phyloP scores from a whole-genome alignment of 176 grass and related monocot species.

The Carex pumila region DNA sequence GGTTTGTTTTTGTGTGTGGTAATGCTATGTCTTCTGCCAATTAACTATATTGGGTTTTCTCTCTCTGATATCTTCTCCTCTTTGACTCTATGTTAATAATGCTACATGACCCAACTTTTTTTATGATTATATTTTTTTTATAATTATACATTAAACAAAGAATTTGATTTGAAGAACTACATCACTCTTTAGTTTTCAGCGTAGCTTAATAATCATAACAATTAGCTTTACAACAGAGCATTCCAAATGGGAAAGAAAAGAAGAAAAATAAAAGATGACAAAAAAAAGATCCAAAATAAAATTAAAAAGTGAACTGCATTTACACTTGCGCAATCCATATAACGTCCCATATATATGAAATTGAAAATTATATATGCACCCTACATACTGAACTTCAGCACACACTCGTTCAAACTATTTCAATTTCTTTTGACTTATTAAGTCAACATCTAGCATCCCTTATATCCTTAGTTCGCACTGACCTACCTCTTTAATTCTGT shows the following conservation, averaged over 20 bases:
- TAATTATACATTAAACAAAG: not conserved
- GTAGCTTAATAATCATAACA: not conserved
- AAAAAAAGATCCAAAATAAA: not conserved
- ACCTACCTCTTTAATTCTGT: not conserved
- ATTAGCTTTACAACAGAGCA: not conserved
- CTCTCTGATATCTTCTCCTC: not conserved
- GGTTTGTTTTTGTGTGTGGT: not conserved
- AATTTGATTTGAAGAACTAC: not conserved
- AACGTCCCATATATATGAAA: not conserved
- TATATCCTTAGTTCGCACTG: slow-evolving; percentile 4
- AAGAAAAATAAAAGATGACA: too few species aligned
- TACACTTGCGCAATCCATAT: not conserved
- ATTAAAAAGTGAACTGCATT: not conserved
- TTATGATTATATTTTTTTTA: not conserved
- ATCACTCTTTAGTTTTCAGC: not conserved
- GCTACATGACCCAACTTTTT: too few species aligned
- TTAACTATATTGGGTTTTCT: not conserved
- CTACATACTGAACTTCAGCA: not conserved
- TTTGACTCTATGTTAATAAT: not conserved
- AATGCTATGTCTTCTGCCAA: not conserved
- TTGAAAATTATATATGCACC: too few species aligned
- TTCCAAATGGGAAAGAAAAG: not conserved
- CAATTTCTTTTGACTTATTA: not conserved
- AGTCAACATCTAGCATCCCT: not conserved
- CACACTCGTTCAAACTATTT: not conserved